These are phyloP conservation scores for Neurospora sp. DNA, from an alignment of 495 filamentous ascomycete species.

Conservation along the genomic window DNA sequence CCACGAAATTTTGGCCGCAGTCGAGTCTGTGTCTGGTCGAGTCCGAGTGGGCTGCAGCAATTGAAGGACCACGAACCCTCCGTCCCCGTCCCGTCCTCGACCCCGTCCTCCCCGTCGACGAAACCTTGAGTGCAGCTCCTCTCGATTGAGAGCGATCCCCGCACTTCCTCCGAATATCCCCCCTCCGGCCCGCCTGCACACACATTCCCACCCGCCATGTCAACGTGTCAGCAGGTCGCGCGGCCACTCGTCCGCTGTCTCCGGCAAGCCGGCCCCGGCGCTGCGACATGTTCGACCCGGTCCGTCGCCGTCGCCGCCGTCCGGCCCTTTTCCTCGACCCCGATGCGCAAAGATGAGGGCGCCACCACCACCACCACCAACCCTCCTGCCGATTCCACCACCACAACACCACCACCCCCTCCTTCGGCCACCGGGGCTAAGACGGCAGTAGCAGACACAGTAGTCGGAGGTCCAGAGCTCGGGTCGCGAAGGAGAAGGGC, in stretches of 20 bases:
- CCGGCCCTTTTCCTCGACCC: conserved; percentile 37
- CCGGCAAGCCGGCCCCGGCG: conserved; percentile 32
- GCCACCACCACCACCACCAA: conserved; percentile 16
- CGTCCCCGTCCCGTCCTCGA: conserved; percentile 7
- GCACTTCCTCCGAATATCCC: not conserved
- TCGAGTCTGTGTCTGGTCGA: not conserved
- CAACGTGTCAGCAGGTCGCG: conserved; percentile 57
- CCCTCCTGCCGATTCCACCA: not conserved
- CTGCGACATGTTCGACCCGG: conserved; percentile 20
- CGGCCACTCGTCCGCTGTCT: conserved; percentile 58
- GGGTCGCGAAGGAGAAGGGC: conserved; percentile 79
- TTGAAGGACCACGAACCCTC: not conserved
- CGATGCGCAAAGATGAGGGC: conserved; percentile 30
- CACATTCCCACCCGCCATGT: conserved; percentile 35
- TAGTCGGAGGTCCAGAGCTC: conserved; percentile 37
- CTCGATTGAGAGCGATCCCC: conserved; percentile 8
- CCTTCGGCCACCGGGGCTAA: not conserved
- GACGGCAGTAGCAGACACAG: conserved; percentile 1
- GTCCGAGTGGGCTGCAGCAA: not conserved
- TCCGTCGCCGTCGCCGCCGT: conserved; percentile 27
- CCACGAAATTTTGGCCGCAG: conserved; percentile 9
- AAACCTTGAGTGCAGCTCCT: conserved; percentile 5
- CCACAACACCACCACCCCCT: not conserved
- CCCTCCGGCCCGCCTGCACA: not conserved
- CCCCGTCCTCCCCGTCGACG: conserved; percentile 4